Conservation (phyloP, 2,329 filamentous ascomycete species). For the Epichloe glyceriae region DNA sequence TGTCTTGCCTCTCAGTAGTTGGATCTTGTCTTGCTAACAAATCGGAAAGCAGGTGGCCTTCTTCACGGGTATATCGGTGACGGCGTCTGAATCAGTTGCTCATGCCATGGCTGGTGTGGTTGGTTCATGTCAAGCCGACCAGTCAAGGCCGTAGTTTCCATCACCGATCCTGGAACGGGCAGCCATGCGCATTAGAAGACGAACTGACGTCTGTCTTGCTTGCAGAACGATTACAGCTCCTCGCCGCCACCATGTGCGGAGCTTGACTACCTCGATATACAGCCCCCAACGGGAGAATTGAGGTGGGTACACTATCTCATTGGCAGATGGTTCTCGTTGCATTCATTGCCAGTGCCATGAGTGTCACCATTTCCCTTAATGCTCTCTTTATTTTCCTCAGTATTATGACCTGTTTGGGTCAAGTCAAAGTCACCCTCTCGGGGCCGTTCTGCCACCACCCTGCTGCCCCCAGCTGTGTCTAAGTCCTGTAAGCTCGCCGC, state of each 20-base stretch:
- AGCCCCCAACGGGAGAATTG: constrained; percentile 36
- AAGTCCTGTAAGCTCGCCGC: background rate
- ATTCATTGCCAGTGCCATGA: constrained; percentile 3
- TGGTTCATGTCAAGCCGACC: constrained; percentile 2
- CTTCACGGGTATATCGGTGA: constrained; percentile 6
- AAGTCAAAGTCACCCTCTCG: background rate
- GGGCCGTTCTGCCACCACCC: constrained; percentile 1
- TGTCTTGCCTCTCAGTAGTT: constrained; percentile 8
- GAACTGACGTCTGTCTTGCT: constrained; percentile 14
- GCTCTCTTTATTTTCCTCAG: background rate
- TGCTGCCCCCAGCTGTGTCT: background rate
- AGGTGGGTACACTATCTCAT: constrained; percentile 31
- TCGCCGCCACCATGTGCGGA: constrained; percentile 32
- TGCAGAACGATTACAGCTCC: constrained; percentile 41
- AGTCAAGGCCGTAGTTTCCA: constrained; percentile 2
- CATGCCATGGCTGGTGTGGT: constrained; percentile 3
- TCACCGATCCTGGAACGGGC: constrained; percentile 1
- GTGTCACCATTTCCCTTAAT: constrained; percentile 4
- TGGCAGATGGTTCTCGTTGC: constrained; percentile 9
- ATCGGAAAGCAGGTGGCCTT: constrained; percentile 6
- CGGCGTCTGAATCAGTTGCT: constrained; percentile 5
- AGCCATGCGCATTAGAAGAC: constrained; percentile 6
- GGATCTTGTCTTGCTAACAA: constrained; percentile 3
- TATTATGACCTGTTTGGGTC: constrained; percentile 1
- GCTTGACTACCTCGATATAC: constrained; percentile 42